Percentiles rank a stretch among this genome's conserved stretches.
phyloP scores from a whole-genome alignment of 208 protist species.

The Acanthamoeba quina region DNA sequence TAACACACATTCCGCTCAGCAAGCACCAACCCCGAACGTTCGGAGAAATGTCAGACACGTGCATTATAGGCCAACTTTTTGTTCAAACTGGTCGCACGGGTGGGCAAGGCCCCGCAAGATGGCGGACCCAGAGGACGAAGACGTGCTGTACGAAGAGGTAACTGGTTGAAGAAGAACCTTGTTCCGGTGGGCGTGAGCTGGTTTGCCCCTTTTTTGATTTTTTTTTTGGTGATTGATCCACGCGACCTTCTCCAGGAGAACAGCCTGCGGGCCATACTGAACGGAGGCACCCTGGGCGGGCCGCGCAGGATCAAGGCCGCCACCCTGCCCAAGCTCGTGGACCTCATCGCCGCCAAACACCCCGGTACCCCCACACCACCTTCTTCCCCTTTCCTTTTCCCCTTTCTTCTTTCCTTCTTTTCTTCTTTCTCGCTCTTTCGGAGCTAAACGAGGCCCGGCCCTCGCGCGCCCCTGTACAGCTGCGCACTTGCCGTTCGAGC shows the following conservation, averaged over 20 bases:
- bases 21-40: too few relatives aligned
- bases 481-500: neutral
- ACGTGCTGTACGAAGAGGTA: neutral
- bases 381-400: too few relatives aligned
- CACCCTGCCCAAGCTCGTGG: neutral
- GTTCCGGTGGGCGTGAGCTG: neutral
- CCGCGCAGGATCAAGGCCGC: neutral
- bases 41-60: too few relatives aligned
- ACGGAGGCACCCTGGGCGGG: neutral
- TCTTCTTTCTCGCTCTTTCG: neutral
- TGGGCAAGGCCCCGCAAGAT: too few relatives aligned
- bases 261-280: conserved; percentile 7
- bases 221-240: too few relatives aligned
- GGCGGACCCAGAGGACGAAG: neutral
- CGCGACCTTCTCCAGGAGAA: too few relatives aligned
- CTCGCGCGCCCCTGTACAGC: neutral
- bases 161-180: neutral
- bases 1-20: too few relatives aligned
- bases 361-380: neutral
- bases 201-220: neutral
- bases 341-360: neutral
- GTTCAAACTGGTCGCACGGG: too few relatives aligned
- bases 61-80: too few relatives aligned
- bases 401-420: neutral
- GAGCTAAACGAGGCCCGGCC: neutral